Evolutionary conservation across 2,329 filamentous ascomycete species (phyloP).

Genomic region (Coleophoma crateriformis): DNA sequence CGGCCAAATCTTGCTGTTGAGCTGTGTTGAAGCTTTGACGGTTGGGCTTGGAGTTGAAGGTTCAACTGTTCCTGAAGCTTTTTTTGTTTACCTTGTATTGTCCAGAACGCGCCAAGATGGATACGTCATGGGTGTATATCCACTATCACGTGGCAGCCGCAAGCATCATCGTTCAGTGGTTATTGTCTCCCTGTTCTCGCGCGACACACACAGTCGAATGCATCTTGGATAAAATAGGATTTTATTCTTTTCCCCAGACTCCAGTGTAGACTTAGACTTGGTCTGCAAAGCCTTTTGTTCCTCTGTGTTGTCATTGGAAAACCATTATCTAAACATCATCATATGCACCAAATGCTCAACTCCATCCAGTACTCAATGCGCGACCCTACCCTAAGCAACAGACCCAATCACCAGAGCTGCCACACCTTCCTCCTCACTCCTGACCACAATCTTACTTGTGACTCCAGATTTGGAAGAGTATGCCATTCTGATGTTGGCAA

Average conservation of each 20-base stretch:
- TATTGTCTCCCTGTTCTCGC: not conserved
- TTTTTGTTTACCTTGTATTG: too few species aligned
- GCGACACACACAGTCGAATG: too few species aligned
- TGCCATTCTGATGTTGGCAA: constrained; percentile 85
- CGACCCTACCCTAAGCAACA: constrained; percentile 46
- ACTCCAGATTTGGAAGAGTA: constrained; percentile 89
- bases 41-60: not conserved
- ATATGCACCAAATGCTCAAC: constrained; percentile 21
- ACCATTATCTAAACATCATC: constrained; percentile 23
- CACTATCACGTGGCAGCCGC: not conserved
- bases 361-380: constrained; percentile 12
- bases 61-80: not conserved
- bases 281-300: not conserved
- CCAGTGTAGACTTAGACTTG: not conserved
- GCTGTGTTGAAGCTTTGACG: not conserved
- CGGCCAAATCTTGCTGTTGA: constrained; percentile 1
- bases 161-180: not conserved
- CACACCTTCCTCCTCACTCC: constrained; percentile 89
- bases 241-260: not conserved
- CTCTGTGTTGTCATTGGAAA: constrained; percentile 1
- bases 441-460: constrained; percentile 89
- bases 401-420: constrained; percentile 79
- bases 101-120: not conserved
- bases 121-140: not conserved
- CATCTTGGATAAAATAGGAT: not conserved